Evolutionary conservation across 1,139 yeast genomes (phyloP).

Genomic region (Nakaseomyces delphensis): DNA sequence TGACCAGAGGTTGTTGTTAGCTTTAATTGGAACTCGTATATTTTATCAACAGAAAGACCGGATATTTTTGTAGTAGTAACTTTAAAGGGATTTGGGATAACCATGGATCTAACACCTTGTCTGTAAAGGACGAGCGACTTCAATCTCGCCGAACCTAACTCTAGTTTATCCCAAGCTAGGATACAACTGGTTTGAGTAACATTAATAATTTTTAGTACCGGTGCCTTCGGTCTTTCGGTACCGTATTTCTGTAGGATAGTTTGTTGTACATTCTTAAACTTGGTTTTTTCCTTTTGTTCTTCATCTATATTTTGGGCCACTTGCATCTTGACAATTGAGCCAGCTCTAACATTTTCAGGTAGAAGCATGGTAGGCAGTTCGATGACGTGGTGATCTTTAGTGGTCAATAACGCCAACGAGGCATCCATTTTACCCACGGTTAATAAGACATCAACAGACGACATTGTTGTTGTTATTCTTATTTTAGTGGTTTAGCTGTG

Average conservation of each 20-base stretch:
- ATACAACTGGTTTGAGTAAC: slow-evolving; percentile 93
- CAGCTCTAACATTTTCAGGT: slow-evolving; percentile 88
- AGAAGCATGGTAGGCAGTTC: slow-evolving; percentile 90
- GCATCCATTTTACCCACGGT: slow-evolving; percentile 97
- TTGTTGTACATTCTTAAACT: slow-evolving; percentile 60
- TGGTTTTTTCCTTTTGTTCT: slow-evolving; percentile 51
- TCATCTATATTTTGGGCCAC: slow-evolving; percentile 74
- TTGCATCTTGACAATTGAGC: slow-evolving; percentile 80
- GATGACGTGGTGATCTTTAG: slow-evolving; percentile 88
- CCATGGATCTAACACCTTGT: slow-evolving; percentile 61
- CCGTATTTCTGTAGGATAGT: slow-evolving; percentile 71
- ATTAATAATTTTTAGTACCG: slow-evolving; percentile 62
- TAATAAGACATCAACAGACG: slow-evolving; percentile 49
- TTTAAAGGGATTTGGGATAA: slow-evolving; percentile 75
- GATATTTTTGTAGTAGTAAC: slow-evolving; percentile 81
- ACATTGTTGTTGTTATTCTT: slow-evolving; percentile 12
- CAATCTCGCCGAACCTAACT: slow-evolving; percentile 74
- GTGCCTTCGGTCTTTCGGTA: slow-evolving; percentile 59
- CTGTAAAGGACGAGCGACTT: slow-evolving; percentile 72
- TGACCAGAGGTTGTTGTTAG: slow-evolving; percentile 86
- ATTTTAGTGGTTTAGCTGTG: not conserved
- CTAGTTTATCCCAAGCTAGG: slow-evolving; percentile 83
- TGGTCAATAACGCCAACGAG: slow-evolving; percentile 78
- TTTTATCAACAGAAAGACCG: slow-evolving; percentile 81
- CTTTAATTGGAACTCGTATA: slow-evolving; percentile 69